Percentiles rank a stretch among this genome's conserved stretches.
Evolutionary conservation across 106 monocot species (phyloP).

Genomic region (Allium sativum): DNA sequence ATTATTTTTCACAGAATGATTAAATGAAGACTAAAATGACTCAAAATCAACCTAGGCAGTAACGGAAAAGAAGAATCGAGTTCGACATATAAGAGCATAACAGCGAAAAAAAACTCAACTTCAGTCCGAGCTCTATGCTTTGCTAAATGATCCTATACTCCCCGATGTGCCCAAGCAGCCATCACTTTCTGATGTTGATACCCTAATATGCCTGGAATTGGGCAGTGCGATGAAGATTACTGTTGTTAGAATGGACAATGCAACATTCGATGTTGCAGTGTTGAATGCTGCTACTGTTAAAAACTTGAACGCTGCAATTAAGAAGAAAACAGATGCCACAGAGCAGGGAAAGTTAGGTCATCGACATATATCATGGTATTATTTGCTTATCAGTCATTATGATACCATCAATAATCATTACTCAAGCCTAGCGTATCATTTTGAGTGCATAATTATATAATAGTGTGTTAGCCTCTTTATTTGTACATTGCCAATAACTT

Average conservation of each 20-base stretch:
- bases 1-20: too few relatives aligned
- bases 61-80: slow-evolving; percentile 28
- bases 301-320: slow-evolving; percentile 74
- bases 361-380: slow-evolving; percentile 86
- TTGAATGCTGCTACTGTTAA: slow-evolving; percentile 82
- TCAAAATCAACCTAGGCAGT: too few relatives aligned
- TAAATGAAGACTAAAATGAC: too few relatives aligned
- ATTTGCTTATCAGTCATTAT: not conserved
- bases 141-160: slow-evolving; percentile 73
- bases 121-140: slow-evolving; percentile 56
- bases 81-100: slow-evolving; percentile 27
- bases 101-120: slow-evolving; percentile 57
- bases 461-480: too few relatives aligned
- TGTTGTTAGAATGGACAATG: slow-evolving; percentile 69
- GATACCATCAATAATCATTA: too few relatives aligned
- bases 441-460: too few relatives aligned
- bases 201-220: slow-evolving; percentile 61
- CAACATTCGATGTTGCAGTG: slow-evolving; percentile 71
- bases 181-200: slow-evolving; percentile 66
- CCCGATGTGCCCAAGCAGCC: slow-evolving; percentile 79
- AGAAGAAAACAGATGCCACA: slow-evolving; percentile 72
- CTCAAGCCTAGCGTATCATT: too few relatives aligned
- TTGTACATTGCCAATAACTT: too few relatives aligned
- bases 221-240: slow-evolving; percentile 87
- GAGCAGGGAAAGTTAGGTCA: slow-evolving; percentile 79